Percentiles rank a stretch among this genome's conserved stretches.
These are phyloP conservation scores for Cladophialophora immunda DNA, from an alignment of 2,329 filamentous ascomycete genomes.

Conservation along the genomic window DNA sequence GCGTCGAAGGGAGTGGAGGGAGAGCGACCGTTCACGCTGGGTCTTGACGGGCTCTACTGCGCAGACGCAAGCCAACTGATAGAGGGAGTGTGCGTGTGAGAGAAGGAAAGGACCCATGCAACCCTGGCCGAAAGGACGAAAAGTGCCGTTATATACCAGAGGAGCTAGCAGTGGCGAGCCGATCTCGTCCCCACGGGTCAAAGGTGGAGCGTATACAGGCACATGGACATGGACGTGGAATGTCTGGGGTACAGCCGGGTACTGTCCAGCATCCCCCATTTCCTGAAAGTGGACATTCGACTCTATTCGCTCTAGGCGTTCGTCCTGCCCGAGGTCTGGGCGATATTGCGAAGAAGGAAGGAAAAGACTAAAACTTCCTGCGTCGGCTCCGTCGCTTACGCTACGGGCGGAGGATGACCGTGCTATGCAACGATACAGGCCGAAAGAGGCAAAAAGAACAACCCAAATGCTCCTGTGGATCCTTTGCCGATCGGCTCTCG, in stretches of 20 bases:
- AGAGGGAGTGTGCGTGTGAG: not conserved
- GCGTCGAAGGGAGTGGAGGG: not conserved
- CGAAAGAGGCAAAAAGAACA: not conserved
- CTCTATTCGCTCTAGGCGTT: no score
- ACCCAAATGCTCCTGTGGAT: not conserved
- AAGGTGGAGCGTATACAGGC: conserved; percentile 8
- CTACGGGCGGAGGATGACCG: conserved; percentile 6
- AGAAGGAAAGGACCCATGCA: not conserved
- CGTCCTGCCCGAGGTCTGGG: not conserved
- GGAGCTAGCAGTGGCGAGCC: not conserved
- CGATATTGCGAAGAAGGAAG: not conserved
- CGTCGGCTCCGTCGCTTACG: conserved; percentile 16
- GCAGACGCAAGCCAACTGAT: not conserved
- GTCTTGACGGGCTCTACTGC: not conserved
- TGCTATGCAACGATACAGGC: not conserved
- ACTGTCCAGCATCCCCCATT: not conserved
- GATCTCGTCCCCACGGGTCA: not conserved
- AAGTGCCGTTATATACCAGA: not conserved
- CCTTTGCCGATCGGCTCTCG: conserved; percentile 2
- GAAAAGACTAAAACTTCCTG: conserved; percentile 12
- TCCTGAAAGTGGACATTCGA: not conserved
- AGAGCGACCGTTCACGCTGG: not conserved
- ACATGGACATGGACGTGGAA: conserved; percentile 5
- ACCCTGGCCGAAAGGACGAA: not conserved
- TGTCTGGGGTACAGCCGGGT: conserved; percentile 15